Conservation (phyloP, 345 rosid genomes). For the Hevea brasiliensis region DNA sequence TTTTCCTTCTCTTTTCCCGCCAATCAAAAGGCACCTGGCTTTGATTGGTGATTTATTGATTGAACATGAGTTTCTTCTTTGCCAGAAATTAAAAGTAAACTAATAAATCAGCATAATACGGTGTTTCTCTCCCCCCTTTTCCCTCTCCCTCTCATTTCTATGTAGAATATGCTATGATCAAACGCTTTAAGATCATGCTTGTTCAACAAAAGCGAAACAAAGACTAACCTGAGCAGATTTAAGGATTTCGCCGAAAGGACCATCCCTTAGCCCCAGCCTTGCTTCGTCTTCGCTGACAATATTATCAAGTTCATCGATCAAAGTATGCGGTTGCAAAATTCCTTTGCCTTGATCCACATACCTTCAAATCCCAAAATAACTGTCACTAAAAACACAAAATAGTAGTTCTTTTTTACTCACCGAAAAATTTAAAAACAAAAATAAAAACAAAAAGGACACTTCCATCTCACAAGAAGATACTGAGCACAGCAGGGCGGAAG, state of each 20-base stretch:
- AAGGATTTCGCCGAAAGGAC: conserved; percentile 77
- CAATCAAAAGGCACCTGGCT: background rate
- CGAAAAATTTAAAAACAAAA: too few relatives aligned
- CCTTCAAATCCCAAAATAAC: conserved; percentile 41
- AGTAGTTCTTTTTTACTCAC: background rate
- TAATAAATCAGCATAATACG: background rate
- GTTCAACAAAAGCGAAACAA: too few relatives aligned
- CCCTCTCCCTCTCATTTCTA: background rate
- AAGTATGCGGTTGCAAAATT: conserved; percentile 78
- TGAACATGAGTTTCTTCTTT: background rate
- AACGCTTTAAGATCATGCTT: background rate
- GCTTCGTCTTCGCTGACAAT: conserved; percentile 55
- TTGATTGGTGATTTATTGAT: background rate
- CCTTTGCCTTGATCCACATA: conserved; percentile 93
- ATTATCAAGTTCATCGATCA: conserved; percentile 79
- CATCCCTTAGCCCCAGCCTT: conserved; percentile 44
- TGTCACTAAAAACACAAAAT: background rate
- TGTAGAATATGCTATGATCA: background rate
- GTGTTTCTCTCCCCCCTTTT: background rate
- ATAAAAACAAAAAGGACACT: too few relatives aligned
- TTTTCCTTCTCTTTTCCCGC: background rate
- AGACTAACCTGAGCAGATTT: conserved; percentile 66
- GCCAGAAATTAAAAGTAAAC: too few relatives aligned
- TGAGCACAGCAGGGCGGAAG: too few relatives aligned
- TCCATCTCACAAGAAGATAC: too few relatives aligned